Conservation (phyloP, 2,329 filamentous ascomycete species). For the Pseudogymnoascus sp. region DNA sequence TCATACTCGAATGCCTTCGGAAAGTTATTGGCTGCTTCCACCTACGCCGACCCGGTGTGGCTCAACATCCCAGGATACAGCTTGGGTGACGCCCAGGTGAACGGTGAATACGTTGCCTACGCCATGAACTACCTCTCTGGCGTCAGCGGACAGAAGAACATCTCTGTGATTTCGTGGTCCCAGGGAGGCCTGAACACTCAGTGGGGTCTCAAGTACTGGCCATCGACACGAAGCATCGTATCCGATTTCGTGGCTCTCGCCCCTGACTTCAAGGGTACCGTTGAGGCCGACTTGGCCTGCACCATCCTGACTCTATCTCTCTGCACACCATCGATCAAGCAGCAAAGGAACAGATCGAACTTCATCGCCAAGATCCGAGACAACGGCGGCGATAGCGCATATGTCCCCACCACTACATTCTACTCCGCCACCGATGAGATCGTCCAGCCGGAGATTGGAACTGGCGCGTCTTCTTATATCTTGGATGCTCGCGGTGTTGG, state of each 20-base stretch:
- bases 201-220: conserved; percentile 52
- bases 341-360: conserved; percentile 39
- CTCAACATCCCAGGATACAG: conserved; percentile 44
- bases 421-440: conserved; percentile 44
- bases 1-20: conserved; percentile 34
- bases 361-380: conserved; percentile 36
- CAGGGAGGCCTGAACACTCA: conserved; percentile 47
- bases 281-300: conserved; percentile 27
- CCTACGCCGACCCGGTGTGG: conserved; percentile 43
- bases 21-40: conserved; percentile 36
- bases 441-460: conserved; percentile 41
- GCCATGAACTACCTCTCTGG: conserved; percentile 47
- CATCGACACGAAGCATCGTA: conserved; percentile 36
- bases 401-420: conserved; percentile 47
- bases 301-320: conserved; percentile 9
- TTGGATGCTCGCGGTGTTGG: conserved; percentile 29
- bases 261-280: conserved; percentile 45
- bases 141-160: conserved; percentile 31
- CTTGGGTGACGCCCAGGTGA: conserved; percentile 41
- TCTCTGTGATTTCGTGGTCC: conserved; percentile 44
- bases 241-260: conserved; percentile 45
- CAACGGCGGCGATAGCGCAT: conserved; percentile 42
- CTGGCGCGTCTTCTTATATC: conserved; percentile 38
- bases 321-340: conserved; percentile 36
- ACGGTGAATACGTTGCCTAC: conserved; percentile 48